phyloP scores from a whole-genome alignment of 805 yeast species.

The Candida insectalens region DNA sequence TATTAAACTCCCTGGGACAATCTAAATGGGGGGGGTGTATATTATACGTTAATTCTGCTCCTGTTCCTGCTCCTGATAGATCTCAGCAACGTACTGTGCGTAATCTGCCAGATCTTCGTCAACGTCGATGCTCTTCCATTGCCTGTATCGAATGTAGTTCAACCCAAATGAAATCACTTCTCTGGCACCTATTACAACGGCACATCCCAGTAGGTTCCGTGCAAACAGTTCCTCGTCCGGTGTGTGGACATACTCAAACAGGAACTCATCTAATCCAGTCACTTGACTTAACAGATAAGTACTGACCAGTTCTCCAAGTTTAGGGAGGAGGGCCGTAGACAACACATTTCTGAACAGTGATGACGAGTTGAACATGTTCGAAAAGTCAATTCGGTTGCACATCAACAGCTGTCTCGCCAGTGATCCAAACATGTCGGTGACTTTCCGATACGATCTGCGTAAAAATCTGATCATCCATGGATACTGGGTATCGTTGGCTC shows the following conservation, averaged over 20 bases:
- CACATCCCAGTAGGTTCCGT: constrained; percentile 3
- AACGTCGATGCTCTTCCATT: constrained; percentile 2
- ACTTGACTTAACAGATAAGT: neutral
- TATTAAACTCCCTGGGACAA: neutral
- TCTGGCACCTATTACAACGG: neutral
- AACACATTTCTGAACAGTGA: neutral
- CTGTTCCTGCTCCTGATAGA: neutral
- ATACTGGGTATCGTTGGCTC: neutral
- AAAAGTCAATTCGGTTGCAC: constrained; percentile 2
- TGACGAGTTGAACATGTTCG: constrained; percentile 3
- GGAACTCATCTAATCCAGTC: constrained; percentile 1
- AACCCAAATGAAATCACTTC: constrained; percentile 1
- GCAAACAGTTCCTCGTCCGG: constrained; percentile 3
- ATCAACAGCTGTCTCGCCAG: constrained; percentile 1
- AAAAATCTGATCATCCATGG: neutral
- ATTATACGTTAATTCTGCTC: too few species aligned
- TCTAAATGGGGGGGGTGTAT: too few species aligned
- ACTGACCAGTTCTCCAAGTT: constrained; percentile 1
- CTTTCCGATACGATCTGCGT: neutral
- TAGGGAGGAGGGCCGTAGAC: neutral
- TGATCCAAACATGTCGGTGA: neutral
- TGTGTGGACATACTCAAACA: neutral
- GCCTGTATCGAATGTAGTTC: constrained; percentile 2
- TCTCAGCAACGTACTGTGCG: neutral
- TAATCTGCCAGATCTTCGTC: constrained; percentile 1